A percentile compares a stretch with the other conserved stretches of the same genome.
These are phyloP conservation scores for Trypanosoma caninum DNA, from an alignment of 208 protist genomes.

Conservation along the genomic window DNA sequence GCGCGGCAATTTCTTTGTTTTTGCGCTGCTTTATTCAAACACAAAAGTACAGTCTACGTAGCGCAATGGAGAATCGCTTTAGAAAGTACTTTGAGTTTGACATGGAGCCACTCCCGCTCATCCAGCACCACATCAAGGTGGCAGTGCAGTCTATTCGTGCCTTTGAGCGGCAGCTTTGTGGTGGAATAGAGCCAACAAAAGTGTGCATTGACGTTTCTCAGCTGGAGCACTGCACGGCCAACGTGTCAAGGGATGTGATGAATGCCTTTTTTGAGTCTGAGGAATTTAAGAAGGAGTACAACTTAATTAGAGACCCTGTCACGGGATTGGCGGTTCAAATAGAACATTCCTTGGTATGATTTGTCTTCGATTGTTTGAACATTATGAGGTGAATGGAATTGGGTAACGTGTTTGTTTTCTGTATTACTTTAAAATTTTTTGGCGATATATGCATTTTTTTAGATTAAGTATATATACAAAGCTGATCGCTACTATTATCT, in stretches of 20 bases:
- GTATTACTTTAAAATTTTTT: too few species aligned
- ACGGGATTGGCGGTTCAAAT: conserved; percentile 75
- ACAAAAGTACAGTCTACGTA: conserved; percentile 92
- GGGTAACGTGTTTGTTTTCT: neutral
- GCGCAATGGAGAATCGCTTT: conserved; percentile 84
- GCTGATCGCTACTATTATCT: too few species aligned
- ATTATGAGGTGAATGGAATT: neutral
- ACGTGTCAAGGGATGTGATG: conserved; percentile 75
- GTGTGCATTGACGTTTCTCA: conserved; percentile 80
- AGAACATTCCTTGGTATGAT: conserved; percentile 59
- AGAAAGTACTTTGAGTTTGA: conserved; percentile 85
- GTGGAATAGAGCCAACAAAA: conserved; percentile 69
- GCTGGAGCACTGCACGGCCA: conserved; percentile 75
- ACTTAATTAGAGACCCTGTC: conserved; percentile 73
- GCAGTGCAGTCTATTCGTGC: conserved; percentile 71
- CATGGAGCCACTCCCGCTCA: conserved; percentile 80
- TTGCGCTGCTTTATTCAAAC: conserved; percentile 98
- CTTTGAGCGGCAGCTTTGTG: conserved; percentile 82
- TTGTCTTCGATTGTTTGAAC: neutral
- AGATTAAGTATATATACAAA: too few species aligned
- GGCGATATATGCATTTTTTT: too few species aligned
- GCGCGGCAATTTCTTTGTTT: conserved; percentile 97
- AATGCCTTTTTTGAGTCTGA: conserved; percentile 80
- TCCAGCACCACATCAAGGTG: conserved; percentile 85
- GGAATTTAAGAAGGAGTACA: conserved; percentile 77